Conservation (phyloP, 129 eudicot species). For the Artemisia tridentata region DNA sequence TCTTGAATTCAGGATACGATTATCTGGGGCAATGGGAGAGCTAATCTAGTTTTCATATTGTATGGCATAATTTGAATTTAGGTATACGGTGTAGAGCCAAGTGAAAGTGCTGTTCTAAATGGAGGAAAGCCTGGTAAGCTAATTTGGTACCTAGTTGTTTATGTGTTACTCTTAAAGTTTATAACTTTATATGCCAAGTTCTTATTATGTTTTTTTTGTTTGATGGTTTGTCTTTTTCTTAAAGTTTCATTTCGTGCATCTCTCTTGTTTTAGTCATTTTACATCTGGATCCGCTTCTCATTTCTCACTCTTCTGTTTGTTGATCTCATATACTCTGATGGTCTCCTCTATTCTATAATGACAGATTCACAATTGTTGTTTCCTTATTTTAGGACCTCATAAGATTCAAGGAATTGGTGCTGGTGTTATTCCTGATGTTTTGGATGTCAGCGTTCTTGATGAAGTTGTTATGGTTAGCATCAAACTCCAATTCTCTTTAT, state of each 20-base stretch:
- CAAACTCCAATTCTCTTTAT: background rate
- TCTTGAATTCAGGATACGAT: background rate
- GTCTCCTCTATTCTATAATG: too few species aligned
- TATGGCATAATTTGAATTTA: conserved; percentile 17
- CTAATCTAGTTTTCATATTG: background rate
- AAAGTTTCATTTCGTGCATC: conserved; percentile 1
- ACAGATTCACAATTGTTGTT: too few species aligned
- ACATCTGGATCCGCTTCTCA: too few species aligned
- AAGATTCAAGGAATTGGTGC: conserved; percentile 77
- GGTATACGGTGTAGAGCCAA: conserved; percentile 69
- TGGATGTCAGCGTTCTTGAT: conserved; percentile 57
- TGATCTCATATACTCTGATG: too few species aligned
- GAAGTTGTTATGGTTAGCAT: conserved; percentile 53
- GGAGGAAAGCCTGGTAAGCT: conserved; percentile 56
- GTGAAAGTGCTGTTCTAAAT: conserved; percentile 58
- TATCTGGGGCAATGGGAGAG: background rate
- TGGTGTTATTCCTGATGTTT: conserved; percentile 48
- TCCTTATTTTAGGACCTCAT: conserved; percentile 40
- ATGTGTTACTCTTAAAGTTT: background rate
- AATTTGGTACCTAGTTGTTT: background rate
- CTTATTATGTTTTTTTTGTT: background rate
- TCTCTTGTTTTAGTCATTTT: too few species aligned
- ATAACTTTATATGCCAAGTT: background rate
- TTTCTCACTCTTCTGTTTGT: too few species aligned
- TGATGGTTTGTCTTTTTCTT: too few species aligned